Evolutionary conservation across 1,284 basidiomycete species (phyloP).

Genomic region (Coniferiporia sulphurascens): DNA sequence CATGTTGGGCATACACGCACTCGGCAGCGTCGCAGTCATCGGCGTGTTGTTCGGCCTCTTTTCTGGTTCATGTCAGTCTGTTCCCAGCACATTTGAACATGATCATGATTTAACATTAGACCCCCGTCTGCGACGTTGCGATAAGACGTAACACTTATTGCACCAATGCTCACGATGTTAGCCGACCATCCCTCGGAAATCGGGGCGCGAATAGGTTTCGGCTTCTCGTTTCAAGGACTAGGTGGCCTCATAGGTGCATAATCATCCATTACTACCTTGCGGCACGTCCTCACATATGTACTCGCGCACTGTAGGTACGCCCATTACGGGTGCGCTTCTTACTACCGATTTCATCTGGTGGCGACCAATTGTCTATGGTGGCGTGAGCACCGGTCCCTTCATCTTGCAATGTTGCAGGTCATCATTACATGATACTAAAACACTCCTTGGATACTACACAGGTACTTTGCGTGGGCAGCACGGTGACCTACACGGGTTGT

Average conservation of each 20-base stretch:
- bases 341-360: slow-evolving; percentile 37
- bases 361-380: slow-evolving; percentile 38
- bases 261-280: neutral
- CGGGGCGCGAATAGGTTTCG: slow-evolving; percentile 38
- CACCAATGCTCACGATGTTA: slow-evolving; percentile 37
- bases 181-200: slow-evolving; percentile 39
- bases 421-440: neutral
- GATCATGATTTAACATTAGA: neutral
- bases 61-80: slow-evolving; percentile 21
- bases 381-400: slow-evolving; percentile 28
- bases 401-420: too few relatives aligned
- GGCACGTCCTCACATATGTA: neutral
- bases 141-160: slow-evolving; percentile 37
- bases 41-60: slow-evolving; percentile 21
- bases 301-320: slow-evolving; percentile 31
- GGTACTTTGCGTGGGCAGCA: neutral
- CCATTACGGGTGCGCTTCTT: slow-evolving; percentile 42
- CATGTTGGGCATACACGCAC: slow-evolving; percentile 20
- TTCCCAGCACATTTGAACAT: neutral
- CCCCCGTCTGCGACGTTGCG: neutral
- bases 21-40: slow-evolving; percentile 15
- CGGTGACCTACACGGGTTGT: neutral
- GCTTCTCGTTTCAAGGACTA: slow-evolving; percentile 23
- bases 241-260: neutral
- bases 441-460: neutral